These are phyloP conservation scores for Penicillium sp. DNA, from an alignment of 2,329 filamentous ascomycete genomes.

Conservation along the genomic window DNA sequence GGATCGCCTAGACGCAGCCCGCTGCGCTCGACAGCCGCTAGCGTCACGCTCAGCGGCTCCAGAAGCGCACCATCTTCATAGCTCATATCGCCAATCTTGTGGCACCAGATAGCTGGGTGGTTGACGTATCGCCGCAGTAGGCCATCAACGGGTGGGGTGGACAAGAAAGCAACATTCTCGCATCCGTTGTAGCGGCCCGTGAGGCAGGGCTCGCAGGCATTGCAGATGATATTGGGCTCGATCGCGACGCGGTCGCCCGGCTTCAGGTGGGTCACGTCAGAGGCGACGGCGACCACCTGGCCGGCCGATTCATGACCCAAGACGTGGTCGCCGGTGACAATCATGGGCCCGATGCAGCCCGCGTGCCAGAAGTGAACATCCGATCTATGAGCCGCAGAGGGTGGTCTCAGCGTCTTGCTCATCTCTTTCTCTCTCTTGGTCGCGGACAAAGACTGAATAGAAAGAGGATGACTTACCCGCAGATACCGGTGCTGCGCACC, in stretches of 20 bases:
- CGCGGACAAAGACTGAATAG: too few relatives aligned
- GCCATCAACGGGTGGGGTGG: conserved; percentile 83
- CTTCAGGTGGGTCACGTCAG: conserved; percentile 73
- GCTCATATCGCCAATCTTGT: conserved; percentile 90
- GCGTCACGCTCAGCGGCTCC: conserved; percentile 83
- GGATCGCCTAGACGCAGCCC: conserved; percentile 79
- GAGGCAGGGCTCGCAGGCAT: conserved; percentile 83
- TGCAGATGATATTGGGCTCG: conserved; percentile 92
- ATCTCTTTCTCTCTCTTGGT: too few relatives aligned
- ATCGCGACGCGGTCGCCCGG: conserved; percentile 88
- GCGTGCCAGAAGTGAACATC: conserved; percentile 98
- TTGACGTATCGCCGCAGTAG: conserved; percentile 90
- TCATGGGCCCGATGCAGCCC: conserved; percentile 93
- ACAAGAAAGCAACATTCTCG: conserved; percentile 79
- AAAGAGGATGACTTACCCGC: conserved; percentile 73
- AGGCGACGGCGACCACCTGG: conserved; percentile 67
- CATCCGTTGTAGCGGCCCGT: conserved; percentile 96
- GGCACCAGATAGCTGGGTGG: conserved; percentile 91
- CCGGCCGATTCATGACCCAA: conserved; percentile 89
- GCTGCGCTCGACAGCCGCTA: conserved; percentile 83
- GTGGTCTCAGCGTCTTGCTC: too few relatives aligned
- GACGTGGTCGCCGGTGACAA: conserved; percentile 83
- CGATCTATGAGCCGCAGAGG: conserved; percentile 55
- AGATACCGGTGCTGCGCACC: conserved; percentile 92
- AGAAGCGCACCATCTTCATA: conserved; percentile 88